Percentiles rank a stretch among this genome's conserved stretches.
These are phyloP conservation scores for Diaporthe citrichinensis DNA, from an alignment of 2,329 filamentous ascomycete genomes.

Conservation along the genomic window DNA sequence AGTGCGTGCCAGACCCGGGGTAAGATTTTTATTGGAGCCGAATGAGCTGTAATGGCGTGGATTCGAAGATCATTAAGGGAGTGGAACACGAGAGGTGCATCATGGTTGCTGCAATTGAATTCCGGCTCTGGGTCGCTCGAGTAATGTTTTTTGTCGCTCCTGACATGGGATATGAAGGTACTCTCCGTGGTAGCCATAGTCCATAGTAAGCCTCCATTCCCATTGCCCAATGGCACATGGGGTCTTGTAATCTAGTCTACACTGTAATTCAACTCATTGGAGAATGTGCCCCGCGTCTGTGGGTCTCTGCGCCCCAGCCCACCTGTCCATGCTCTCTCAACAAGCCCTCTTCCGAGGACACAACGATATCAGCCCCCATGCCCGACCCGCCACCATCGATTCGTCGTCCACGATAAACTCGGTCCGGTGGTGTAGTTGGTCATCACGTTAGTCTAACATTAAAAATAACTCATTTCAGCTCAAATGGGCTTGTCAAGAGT, in stretches of 20 bases:
- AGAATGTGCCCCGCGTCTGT: background rate
- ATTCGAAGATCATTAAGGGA: too few relatives aligned
- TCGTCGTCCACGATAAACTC: background rate
- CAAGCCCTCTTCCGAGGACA: background rate
- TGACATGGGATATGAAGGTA: too few relatives aligned
- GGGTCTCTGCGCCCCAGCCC: background rate
- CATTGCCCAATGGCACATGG: background rate
- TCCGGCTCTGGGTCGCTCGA: too few relatives aligned
- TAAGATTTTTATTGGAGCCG: too few relatives aligned
- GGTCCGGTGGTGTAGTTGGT: constrained; percentile 38
- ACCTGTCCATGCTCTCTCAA: background rate
- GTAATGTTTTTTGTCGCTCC: too few relatives aligned
- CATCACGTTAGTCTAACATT: constrained; percentile 38
- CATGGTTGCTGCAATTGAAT: too few relatives aligned
- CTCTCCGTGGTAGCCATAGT: background rate
- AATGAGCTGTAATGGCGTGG: too few relatives aligned
- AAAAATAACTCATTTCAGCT: background rate
- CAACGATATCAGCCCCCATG: background rate
- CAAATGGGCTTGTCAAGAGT: background rate
- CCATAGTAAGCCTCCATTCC: background rate
- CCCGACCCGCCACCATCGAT: constrained; percentile 12
- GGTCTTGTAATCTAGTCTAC: background rate
- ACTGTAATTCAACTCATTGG: background rate
- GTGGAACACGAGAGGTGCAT: too few relatives aligned
- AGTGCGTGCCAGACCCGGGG: too few relatives aligned